Percentiles rank a stretch among this genome's conserved stretches.
phyloP scores from a whole-genome alignment of 306 rosid genomes.

The Sphenostylis stenocarpa region DNA sequence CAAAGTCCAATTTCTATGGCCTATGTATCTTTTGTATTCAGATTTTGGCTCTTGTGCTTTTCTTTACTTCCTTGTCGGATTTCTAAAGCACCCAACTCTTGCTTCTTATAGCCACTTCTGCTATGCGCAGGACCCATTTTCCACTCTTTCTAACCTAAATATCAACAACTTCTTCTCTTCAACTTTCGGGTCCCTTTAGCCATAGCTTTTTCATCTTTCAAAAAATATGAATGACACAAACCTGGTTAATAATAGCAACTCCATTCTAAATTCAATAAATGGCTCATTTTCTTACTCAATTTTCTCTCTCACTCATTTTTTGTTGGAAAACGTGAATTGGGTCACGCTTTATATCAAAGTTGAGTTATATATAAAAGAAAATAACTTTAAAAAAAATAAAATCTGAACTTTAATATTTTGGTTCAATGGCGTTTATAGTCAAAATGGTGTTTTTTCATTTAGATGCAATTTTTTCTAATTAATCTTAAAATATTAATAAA shows the following conservation, averaged over 20 bases:
- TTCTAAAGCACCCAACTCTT: conserved; percentile 33
- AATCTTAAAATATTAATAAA: too few species aligned
- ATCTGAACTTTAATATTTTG: too few species aligned
- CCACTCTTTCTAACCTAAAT: conserved; percentile 33
- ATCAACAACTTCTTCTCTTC: conserved; percentile 35
- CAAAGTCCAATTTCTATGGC: conserved; percentile 30
- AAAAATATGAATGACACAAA: not conserved
- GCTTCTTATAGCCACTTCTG: conserved; percentile 30
- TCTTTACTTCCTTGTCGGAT: conserved; percentile 42
- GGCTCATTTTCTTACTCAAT: too few species aligned
- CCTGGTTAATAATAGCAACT: too few species aligned
- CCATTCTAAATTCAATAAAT: not conserved
- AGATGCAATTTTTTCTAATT: too few species aligned
- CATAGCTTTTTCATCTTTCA: not conserved
- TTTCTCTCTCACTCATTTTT: too few species aligned
- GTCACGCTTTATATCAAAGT: too few species aligned
- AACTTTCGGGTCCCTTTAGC: conserved; percentile 26
- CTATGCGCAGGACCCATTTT: conserved; percentile 11
- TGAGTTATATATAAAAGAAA: too few species aligned
- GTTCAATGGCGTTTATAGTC: too few species aligned
- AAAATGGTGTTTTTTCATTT: too few species aligned
- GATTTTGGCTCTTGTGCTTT: conserved; percentile 56
- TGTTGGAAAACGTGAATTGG: too few species aligned
- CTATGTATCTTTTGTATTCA: conserved; percentile 35
- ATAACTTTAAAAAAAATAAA: too few species aligned